Percentiles rank a stretch among this genome's conserved stretches.
Conservation (phyloP, 306 rosid genomes). For the Trichosanthes truncata region DNA sequence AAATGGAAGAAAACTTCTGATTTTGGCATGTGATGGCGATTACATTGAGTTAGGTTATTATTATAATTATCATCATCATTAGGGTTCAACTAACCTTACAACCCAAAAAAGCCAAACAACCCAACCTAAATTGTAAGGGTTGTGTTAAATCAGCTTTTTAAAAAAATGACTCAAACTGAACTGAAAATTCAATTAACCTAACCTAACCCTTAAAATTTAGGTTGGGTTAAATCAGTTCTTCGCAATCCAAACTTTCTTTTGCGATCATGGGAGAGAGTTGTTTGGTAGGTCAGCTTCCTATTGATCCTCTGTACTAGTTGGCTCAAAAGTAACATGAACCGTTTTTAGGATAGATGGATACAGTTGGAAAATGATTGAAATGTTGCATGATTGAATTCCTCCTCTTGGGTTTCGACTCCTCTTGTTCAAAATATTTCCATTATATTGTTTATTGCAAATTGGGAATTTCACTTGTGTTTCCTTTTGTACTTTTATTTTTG, state of each 20-base stretch:
- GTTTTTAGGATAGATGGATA: no score
- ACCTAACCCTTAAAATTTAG: no score
- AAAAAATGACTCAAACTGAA: no score
- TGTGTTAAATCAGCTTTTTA: no score
- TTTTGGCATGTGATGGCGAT: not conserved
- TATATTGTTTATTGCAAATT: not conserved
- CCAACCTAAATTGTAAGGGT: no score
- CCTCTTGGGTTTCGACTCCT: not conserved
- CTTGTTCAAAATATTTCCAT: not conserved
- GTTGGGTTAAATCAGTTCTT: no score
- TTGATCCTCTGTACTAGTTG: not conserved
- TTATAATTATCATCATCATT: not conserved
- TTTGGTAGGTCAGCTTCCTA: not conserved
- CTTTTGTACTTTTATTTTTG: not conserved
- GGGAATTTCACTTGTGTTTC: not conserved
- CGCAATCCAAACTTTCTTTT: no score
- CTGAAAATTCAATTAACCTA: no score
- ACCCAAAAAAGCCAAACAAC: no score
- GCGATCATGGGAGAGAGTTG: no score
- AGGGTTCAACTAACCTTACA: no score
- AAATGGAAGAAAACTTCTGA: not conserved
- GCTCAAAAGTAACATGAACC: no score
- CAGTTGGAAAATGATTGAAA: not conserved
- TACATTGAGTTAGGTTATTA: not conserved
- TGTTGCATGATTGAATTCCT: not conserved